Evolutionary conservation across 1,284 basidiomycete species (phyloP).

Genomic region (Cutaneotrichosporon spelunceum): DNA sequence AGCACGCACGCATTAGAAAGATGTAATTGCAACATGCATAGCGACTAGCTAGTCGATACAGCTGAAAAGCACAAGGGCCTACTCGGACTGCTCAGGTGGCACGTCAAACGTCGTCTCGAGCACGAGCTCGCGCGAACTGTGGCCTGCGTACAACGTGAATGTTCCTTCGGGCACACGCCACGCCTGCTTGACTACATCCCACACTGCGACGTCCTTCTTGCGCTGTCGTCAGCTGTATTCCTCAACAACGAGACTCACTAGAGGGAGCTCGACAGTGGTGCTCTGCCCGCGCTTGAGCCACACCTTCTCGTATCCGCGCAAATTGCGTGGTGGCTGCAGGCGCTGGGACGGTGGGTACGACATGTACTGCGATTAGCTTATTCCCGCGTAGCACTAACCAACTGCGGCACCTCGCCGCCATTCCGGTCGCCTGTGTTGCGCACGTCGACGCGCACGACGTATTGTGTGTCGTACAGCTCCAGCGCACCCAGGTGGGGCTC

Average conservation of each 20-base stretch:
- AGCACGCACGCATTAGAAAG: not conserved
- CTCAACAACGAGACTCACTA: slow-evolving; percentile 32
- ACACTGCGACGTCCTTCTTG: slow-evolving; percentile 53
- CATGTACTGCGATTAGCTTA: slow-evolving; percentile 43
- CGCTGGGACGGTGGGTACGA: slow-evolving; percentile 47
- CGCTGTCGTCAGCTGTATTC: slow-evolving; percentile 27
- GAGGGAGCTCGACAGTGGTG: slow-evolving; percentile 40
- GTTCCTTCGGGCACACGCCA: slow-evolving; percentile 48
- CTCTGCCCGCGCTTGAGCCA: slow-evolving; percentile 42
- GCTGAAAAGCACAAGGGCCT: no score
- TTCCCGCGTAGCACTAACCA: slow-evolving; percentile 32
- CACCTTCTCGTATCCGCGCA: slow-evolving; percentile 49
- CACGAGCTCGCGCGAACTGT: slow-evolving; percentile 43
- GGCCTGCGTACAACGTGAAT: slow-evolving; percentile 46
- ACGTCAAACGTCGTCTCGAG: slow-evolving; percentile 12
- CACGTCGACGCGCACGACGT: slow-evolving; percentile 45
- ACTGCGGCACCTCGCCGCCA: slow-evolving; percentile 54
- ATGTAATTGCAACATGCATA: not conserved
- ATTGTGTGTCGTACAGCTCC: slow-evolving; percentile 48
- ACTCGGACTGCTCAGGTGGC: not conserved
- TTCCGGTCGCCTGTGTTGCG: slow-evolving; percentile 51
- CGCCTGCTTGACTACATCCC: slow-evolving; percentile 47
- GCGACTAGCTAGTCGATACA: not conserved
- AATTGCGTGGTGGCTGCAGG: slow-evolving; percentile 47
- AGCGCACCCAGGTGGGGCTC: slow-evolving; percentile 44